A percentile compares a stretch with the other conserved stretches of the same genome.
Conservation (phyloP, 2,329 filamentous ascomycete species). For the Monilinia fructicola region DNA sequence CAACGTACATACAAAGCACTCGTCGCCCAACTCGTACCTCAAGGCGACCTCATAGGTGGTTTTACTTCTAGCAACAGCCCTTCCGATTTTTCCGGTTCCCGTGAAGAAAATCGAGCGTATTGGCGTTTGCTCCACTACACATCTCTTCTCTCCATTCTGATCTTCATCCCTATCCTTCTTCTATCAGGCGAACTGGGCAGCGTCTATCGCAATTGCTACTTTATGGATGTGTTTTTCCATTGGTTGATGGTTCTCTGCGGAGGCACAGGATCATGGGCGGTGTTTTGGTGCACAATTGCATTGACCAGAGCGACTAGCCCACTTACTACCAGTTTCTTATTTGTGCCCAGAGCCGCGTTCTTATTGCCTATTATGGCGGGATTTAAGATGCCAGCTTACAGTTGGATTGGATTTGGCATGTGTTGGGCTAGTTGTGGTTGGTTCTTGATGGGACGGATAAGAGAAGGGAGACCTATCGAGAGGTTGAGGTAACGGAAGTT, state of each 20-base stretch:
- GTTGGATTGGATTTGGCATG: conserved; percentile 52
- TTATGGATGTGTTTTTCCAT: conserved; percentile 55
- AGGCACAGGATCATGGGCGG: conserved; percentile 48
- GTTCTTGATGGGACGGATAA: conserved; percentile 48
- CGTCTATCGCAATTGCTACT: conserved; percentile 53
- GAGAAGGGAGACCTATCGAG: conserved; percentile 39
- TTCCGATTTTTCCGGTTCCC: conserved; percentile 38
- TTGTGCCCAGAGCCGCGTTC: conserved; percentile 49
- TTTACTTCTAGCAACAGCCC: conserved; percentile 30
- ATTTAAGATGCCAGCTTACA: conserved; percentile 50
- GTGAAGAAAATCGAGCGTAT: conserved; percentile 51
- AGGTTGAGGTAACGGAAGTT: conserved; percentile 28
- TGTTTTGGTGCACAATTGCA: conserved; percentile 50
- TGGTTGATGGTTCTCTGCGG: conserved; percentile 54
- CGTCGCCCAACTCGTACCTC: conserved; percentile 46
- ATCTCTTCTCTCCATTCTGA: conserved; percentile 49
- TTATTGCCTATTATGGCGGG: conserved; percentile 49
- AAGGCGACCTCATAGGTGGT: conserved; percentile 46
- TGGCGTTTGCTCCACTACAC: conserved; percentile 54
- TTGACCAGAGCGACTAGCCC: conserved; percentile 52
- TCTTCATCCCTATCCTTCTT: conserved; percentile 51
- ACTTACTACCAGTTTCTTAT: conserved; percentile 50
- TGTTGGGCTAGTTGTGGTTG: conserved; percentile 52
- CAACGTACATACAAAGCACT: conserved; percentile 51
- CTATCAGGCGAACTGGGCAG: conserved; percentile 50